Conservation (phyloP, 2,329 filamentous ascomycete genomes). For the Plenodomus biglobosus region DNA sequence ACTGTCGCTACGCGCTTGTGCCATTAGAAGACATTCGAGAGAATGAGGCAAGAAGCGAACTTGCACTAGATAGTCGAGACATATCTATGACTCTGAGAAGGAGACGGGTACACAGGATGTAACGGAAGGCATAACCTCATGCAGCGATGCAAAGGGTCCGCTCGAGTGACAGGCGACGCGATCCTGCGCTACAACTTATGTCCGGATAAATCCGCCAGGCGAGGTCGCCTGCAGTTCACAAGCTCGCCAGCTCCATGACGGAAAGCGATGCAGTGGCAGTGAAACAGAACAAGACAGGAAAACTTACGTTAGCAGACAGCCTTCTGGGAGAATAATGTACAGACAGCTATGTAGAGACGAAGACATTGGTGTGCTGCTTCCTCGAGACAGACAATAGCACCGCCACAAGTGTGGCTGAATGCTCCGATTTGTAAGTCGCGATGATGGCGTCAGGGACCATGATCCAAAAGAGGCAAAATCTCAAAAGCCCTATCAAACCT, state of each 20-base stretch:
- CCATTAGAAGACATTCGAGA: too few relatives aligned
- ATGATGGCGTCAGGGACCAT: constrained; percentile 28
- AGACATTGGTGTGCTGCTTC: too few relatives aligned
- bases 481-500: too few relatives aligned
- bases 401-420: constrained; percentile 24
- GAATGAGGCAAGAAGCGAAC: not conserved
- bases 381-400: too few relatives aligned
- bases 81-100: not conserved
- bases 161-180: not conserved
- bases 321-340: too few relatives aligned
- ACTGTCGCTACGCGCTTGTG: not conserved
- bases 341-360: too few relatives aligned
- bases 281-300: too few relatives aligned
- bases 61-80: not conserved
- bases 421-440: constrained; percentile 24
- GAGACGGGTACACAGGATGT: not conserved
- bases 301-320: not conserved
- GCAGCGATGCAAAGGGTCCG: too few relatives aligned
- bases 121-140: not conserved
- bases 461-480: constrained; percentile 9
- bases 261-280: too few relatives aligned
- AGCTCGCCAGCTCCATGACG: too few relatives aligned
- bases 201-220: constrained; percentile 8
- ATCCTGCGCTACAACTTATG: not conserved
- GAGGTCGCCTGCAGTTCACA: not conserved